These are phyloP conservation scores for Quercus wislizeni DNA, from an alignment of 306 rosid genomes.

Conservation along the genomic window DNA sequence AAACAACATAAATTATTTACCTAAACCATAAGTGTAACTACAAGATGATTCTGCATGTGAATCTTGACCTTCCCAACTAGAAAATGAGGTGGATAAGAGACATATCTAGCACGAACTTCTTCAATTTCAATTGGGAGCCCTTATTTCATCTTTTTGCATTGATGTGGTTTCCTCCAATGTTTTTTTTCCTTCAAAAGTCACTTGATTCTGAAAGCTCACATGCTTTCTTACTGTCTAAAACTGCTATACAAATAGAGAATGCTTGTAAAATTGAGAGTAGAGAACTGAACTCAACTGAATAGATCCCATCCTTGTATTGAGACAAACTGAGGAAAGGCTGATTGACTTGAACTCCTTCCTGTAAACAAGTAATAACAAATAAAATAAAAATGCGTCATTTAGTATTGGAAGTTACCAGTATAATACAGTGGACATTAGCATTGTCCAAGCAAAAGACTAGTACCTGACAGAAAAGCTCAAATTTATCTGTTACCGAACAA, in stretches of 20 bases:
- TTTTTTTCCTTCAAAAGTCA: slow-evolving; percentile 41
- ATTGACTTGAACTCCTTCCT: slow-evolving; percentile 64
- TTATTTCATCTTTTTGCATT: slow-evolving; percentile 41
- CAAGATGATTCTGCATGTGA: background rate
- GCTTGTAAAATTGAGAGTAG: slow-evolving; percentile 80
- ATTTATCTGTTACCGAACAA: slow-evolving; percentile 33
- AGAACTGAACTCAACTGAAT: slow-evolving; percentile 72
- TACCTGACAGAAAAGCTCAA: slow-evolving; percentile 83
- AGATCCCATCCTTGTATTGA: slow-evolving; percentile 63
- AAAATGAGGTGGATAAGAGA: slow-evolving; percentile 48
- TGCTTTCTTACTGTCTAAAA: slow-evolving; percentile 63
- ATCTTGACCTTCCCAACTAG: slow-evolving; percentile 54
- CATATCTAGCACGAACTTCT: slow-evolving; percentile 38
- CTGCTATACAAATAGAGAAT: slow-evolving; percentile 81
- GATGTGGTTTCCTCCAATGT: slow-evolving; percentile 23
- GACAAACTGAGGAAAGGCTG: slow-evolving; percentile 50
- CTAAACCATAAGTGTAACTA: background rate
- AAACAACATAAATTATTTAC: slow-evolving; percentile 8
- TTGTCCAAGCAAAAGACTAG: slow-evolving; percentile 7
- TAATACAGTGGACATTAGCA: slow-evolving; percentile 7
- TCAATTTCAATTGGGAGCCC: slow-evolving; percentile 18
- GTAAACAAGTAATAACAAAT: slow-evolving; percentile 30
- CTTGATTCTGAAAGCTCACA: slow-evolving; percentile 45
- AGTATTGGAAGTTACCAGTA: slow-evolving; percentile 10
- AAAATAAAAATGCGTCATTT: slow-evolving; percentile 13